Evolutionary conservation across 2,329 filamentous ascomycete genomes (phyloP).

Genomic region (Pezizomycotina sp.): DNA sequence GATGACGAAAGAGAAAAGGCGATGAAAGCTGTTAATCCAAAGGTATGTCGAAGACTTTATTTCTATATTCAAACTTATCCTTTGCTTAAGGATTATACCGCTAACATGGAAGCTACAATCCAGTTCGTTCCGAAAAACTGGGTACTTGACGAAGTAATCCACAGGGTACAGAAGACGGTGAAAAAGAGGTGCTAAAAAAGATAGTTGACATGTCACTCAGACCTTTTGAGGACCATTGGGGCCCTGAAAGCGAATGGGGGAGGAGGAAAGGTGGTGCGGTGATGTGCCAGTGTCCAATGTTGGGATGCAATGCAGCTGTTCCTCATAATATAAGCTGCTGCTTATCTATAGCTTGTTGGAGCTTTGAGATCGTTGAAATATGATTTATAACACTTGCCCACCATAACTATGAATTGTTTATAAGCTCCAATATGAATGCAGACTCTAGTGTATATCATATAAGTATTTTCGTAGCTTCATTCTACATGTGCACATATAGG

Average conservation of each 20-base stretch:
- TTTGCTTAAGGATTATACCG: not conserved
- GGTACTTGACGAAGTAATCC: constrained; percentile 86
- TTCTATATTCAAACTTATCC: constrained; percentile 6
- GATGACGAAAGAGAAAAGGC: constrained; percentile 45
- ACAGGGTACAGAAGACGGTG: constrained; percentile 66
- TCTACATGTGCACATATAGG: too few species aligned
- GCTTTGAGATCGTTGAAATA: too few species aligned
- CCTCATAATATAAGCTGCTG: constrained; percentile 59
- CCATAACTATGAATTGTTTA: too few species aligned
- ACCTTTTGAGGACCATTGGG: constrained; percentile 71
- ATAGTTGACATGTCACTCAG: constrained; percentile 69
- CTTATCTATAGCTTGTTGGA: too few species aligned
- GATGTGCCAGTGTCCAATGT: constrained; percentile 65
- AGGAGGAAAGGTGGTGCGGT: constrained; percentile 68
- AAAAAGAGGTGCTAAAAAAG: constrained; percentile 58
- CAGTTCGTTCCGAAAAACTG: constrained; percentile 79
- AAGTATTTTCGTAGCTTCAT: too few species aligned
- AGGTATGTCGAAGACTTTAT: too few species aligned
- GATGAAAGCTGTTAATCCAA: constrained; percentile 84
- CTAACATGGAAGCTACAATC: too few species aligned
- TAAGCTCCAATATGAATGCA: too few species aligned
- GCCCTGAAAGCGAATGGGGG: constrained; percentile 39
- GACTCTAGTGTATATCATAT: too few species aligned
- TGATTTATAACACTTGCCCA: too few species aligned
- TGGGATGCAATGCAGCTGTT: constrained; percentile 89